Conservation (phyloP, 2,329 filamentous ascomycete genomes). For the Penicillium aurantiogriseum region DNA sequence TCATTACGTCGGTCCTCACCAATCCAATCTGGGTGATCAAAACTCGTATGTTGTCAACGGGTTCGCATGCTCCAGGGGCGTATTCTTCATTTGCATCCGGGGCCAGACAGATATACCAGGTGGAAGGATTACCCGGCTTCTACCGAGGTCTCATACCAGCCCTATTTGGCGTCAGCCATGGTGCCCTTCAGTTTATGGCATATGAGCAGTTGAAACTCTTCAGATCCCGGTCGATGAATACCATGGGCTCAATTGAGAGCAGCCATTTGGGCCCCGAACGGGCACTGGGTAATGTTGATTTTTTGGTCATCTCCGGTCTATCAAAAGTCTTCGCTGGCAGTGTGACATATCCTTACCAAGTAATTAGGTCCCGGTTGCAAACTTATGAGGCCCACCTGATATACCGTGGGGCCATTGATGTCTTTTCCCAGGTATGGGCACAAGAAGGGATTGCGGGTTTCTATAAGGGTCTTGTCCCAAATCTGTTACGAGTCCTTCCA, state of each 20-base stretch:
- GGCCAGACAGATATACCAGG: slow-evolving; percentile 61
- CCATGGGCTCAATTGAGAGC: slow-evolving; percentile 27
- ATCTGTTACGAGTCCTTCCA: slow-evolving; percentile 85
- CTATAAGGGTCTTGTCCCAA: slow-evolving; percentile 86
- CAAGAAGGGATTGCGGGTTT: slow-evolving; percentile 81
- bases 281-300: slow-evolving; percentile 68
- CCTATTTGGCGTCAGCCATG: slow-evolving; percentile 83
- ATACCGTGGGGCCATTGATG: slow-evolving; percentile 72
- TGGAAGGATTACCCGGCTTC: slow-evolving; percentile 76
- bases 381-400: slow-evolving; percentile 75
- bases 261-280: slow-evolving; percentile 20
- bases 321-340: slow-evolving; percentile 88
- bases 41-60: slow-evolving; percentile 91
- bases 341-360: slow-evolving; percentile 92
- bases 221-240: slow-evolving; percentile 44
- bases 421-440: slow-evolving; percentile 69
- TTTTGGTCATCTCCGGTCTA: slow-evolving; percentile 72
- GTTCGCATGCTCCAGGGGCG: slow-evolving; percentile 69
- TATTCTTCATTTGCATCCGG: slow-evolving; percentile 78
- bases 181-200: slow-evolving; percentile 91
- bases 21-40: slow-evolving; percentile 99
- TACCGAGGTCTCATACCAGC: slow-evolving; percentile 84
- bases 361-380: slow-evolving; percentile 83
- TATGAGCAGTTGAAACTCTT: slow-evolving; percentile 76
- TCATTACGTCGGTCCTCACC: slow-evolving; percentile 75